Evolutionary conservation across 2,329 filamentous ascomycete species (phyloP), one percentile per base, ranked within the genome.

Genomic region (Fusarium napiforme): DNA sequence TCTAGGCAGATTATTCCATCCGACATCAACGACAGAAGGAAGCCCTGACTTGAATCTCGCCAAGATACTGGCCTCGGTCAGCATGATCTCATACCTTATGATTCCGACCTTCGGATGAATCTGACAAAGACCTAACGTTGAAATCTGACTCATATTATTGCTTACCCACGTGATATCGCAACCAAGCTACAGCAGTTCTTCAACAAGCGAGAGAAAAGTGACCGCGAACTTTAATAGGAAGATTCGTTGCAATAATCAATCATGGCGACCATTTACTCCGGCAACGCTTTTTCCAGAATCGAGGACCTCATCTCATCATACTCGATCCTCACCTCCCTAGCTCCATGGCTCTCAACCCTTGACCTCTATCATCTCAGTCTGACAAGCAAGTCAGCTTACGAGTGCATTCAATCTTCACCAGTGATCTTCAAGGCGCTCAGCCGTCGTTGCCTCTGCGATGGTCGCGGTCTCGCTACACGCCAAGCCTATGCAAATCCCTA

Each of bases 291-390:
- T 15, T 2, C 42, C 6, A 30, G 11, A 2, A 50, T 75, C 2
- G 36, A 45, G 8, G 46, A 70, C 14, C 60, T 75, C 1, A 12
- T 74, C 21, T 50, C 60, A 3, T 75, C 73, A 2, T 75, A 76
- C 32, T 59, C 45, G 8, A 73, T 76, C 23, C 64, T 75, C 5
- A 53, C 64, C 0, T 65, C 64, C 7, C 19, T 75, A 14, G 55
- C 68, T 8, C 61, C 68, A 2, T 76, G 65, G 62, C n/a, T 76
- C 16, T 76, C 73, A 5, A 71, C 71, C 1, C 34, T 65, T 7
- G 73, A 75, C 11, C 60, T 75, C 0, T 65, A 66, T 12, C 60
- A 74, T 12, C 60, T 75, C 5, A 40, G 64, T 9, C 55, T 72
- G 9, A 64, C 62, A 6, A 67, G 50, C 30, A 52, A 32, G 10